Conservation (phyloP, 345 rosid genomes). For the Balakata baccata region DNA sequence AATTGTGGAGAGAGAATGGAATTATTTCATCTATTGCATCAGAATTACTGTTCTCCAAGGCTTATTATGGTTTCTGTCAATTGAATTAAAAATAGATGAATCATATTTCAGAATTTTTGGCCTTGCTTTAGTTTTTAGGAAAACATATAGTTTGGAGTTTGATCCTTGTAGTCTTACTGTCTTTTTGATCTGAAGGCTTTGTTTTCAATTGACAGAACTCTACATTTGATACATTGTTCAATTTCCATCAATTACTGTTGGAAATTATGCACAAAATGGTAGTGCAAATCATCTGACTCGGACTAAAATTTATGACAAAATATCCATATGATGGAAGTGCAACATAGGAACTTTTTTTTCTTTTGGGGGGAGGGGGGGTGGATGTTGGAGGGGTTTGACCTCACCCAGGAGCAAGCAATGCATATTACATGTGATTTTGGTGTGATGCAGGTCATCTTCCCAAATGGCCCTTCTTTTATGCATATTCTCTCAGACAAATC, state of each 20-base stretch:
- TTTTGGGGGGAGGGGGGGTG: no score
- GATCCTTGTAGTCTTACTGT: not conserved
- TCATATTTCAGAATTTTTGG: not conserved
- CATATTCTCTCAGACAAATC: not conserved
- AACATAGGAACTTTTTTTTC: not conserved
- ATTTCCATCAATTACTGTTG: not conserved
- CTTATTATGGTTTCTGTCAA: not conserved
- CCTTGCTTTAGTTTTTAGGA: not conserved
- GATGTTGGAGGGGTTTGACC: not conserved
- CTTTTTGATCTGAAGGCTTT: not conserved
- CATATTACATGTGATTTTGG: not conserved
- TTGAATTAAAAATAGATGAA: not conserved
- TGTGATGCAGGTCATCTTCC: not conserved
- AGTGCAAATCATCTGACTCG: not conserved
- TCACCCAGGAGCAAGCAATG: not conserved
- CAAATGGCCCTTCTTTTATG: not conserved
- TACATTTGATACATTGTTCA: not conserved
- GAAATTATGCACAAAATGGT: not conserved
- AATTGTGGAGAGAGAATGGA: not conserved
- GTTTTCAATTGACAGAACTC: not conserved
- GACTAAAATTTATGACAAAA: not conserved
- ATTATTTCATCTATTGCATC: not conserved
- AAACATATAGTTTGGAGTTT: not conserved
- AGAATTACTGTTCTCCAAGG: not conserved
- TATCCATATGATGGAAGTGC: not conserved